A percentile compares a stretch with the other conserved stretches of the same genome.
Evolutionary conservation across 2,329 filamentous ascomycete genomes (phyloP).

Genomic region (Aspergillus oerlinghausenensis): DNA sequence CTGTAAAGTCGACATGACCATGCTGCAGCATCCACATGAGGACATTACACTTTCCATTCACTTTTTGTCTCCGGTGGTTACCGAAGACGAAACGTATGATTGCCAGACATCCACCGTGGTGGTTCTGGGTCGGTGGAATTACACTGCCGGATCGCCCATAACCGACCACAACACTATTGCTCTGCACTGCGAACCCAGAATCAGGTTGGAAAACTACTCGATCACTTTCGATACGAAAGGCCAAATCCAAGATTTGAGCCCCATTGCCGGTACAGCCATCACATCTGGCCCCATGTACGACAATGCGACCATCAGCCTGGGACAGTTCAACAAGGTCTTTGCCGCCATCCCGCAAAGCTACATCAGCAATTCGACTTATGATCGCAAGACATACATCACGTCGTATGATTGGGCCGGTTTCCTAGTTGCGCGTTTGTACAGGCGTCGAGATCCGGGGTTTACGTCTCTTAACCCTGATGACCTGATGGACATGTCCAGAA

Average conservation of each 20-base stretch:
- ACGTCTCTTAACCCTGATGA: constrained; percentile 18
- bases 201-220: constrained; percentile 21
- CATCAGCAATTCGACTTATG: constrained; percentile 18
- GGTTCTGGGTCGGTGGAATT: constrained; percentile 31
- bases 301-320: constrained; percentile 31
- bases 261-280: constrained; percentile 17
- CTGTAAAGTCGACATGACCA: constrained; percentile 27
- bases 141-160: constrained; percentile 19
- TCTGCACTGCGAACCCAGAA: constrained; percentile 27
- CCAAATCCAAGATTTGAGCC: constrained; percentile 18
- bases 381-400: constrained; percentile 19
- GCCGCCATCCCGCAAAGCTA: constrained; percentile 31
- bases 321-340: constrained; percentile 35
- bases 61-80: constrained; percentile 25
- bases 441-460: constrained; percentile 21
- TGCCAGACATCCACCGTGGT: constrained; percentile 31
- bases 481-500: constrained; percentile 23
- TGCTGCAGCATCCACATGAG: constrained; percentile 16
- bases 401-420: constrained; percentile 35
- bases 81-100: constrained; percentile 15
- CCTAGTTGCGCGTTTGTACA: constrained; percentile 29
- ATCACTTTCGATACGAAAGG: constrained; percentile 27
- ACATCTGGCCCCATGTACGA: constrained; percentile 25
- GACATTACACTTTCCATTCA: constrained; percentile 29
- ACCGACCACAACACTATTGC: constrained; percentile 27